Percentiles rank a stretch among this genome's conserved stretches.
Evolutionary conservation across 2,329 filamentous ascomycete genomes (phyloP).

Genomic region (Nigrograna mackinnonii): DNA sequence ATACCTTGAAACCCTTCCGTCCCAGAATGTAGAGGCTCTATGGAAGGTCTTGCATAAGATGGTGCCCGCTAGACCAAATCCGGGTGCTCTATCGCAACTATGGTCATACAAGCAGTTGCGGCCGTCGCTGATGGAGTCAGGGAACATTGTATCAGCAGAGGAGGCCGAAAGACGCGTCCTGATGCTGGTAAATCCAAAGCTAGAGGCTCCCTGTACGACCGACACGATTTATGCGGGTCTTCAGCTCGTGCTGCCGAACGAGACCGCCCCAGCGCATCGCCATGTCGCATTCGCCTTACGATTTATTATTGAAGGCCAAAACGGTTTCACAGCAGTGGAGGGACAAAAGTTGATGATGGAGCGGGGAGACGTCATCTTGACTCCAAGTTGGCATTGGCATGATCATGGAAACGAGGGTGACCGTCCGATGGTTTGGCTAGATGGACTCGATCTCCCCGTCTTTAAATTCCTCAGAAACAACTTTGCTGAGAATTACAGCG

Average conservation of each 20-base stretch:
- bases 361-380: conserved; percentile 59
- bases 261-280: conserved; percentile 57
- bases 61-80: not conserved
- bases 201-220: conserved; percentile 53
- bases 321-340: conserved; percentile 62
- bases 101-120: not conserved
- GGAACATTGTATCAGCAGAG: not conserved
- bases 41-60: not conserved
- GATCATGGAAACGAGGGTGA: conserved; percentile 61
- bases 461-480: conserved; percentile 37
- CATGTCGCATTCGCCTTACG: conserved; percentile 60
- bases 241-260: conserved; percentile 58
- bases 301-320: conserved; percentile 60
- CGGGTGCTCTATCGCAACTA: not conserved
- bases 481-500: not conserved
- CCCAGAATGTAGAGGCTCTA: not conserved
- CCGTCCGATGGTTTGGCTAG: conserved; percentile 59
- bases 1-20: not conserved
- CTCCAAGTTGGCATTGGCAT: conserved; percentile 62
- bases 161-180: not conserved
- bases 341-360: conserved; percentile 54
- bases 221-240: conserved; percentile 61
- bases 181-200: not conserved
- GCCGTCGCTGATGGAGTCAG: not conserved
- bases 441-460: conserved; percentile 56